Evolutionary conservation across 805 yeast species (phyloP).

Genomic region (Komagataella pastoris): DNA sequence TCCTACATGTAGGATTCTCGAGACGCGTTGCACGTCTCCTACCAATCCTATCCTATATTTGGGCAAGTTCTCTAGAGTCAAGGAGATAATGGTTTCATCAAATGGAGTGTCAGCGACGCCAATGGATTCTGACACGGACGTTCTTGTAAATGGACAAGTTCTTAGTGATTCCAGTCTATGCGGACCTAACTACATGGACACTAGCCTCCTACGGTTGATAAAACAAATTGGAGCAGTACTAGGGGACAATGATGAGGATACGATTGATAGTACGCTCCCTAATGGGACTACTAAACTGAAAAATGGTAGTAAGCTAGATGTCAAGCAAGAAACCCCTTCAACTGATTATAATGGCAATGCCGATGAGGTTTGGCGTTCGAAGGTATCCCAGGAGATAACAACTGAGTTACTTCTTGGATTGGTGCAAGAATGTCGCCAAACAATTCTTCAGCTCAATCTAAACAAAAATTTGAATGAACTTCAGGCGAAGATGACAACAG

Average conservation of each 20-base stretch:
- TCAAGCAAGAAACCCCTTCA: not conserved
- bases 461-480: constrained; percentile 16
- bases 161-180: not conserved
- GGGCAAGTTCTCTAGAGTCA: not conserved
- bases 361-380: not conserved
- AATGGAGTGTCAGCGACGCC: not conserved
- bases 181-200: not conserved
- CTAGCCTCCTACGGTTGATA: not conserved
- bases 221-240: not conserved
- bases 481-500: constrained; percentile 13
- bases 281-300: not conserved
- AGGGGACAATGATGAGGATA: not conserved
- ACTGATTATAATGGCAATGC: not conserved
- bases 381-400: not conserved
- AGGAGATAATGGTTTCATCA: not conserved
- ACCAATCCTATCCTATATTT: not conserved
- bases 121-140: not conserved
- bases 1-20: not conserved
- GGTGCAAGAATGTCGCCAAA: constrained; percentile 1
- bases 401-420: not conserved
- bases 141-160: not conserved
- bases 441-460: constrained; percentile 16
- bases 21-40: not conserved
- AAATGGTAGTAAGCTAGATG: not conserved
- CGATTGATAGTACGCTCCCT: not conserved